Evolutionary conservation across 2,329 filamentous ascomycete genomes (phyloP).

Genomic region (Knufia fluminis): DNA sequence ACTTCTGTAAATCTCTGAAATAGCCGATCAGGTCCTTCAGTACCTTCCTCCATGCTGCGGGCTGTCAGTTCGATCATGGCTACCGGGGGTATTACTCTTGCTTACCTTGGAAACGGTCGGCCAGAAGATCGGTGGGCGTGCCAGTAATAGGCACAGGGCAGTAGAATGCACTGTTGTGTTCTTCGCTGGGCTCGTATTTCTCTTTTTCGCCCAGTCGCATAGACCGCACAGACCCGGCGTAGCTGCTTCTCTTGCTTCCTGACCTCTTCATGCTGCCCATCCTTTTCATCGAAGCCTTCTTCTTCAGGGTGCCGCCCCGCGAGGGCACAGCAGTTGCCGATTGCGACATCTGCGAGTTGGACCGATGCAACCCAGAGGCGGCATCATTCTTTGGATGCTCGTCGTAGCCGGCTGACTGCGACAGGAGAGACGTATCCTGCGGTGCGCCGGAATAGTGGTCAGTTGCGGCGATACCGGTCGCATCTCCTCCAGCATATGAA

Average conservation of each 20-base stretch:
- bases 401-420: conserved; percentile 31
- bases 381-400: conserved; percentile 22
- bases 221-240: conserved; percentile 78
- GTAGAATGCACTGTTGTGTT: conserved; percentile 74
- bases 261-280: conserved; percentile 67
- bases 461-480: conserved; percentile 27
- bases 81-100: not conserved
- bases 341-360: conserved; percentile 35
- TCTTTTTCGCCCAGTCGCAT: conserved; percentile 59
- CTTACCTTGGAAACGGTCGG: conserved; percentile 79
- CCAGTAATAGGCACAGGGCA: conserved; percentile 82
- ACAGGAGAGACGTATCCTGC: conserved; percentile 26
- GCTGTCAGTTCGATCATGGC: conserved; percentile 1
- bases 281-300: conserved; percentile 70
- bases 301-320: conserved; percentile 70
- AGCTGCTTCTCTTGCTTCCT: conserved; percentile 69
- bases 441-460: conserved; percentile 28
- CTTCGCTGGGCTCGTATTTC: conserved; percentile 52
- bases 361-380: conserved; percentile 28
- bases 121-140: conserved; percentile 78
- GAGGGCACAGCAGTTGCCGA: conserved; percentile 33
- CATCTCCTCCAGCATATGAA: conserved; percentile 31
- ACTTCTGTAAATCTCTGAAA: conserved; percentile 81
- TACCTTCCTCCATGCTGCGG: conserved; percentile 83
- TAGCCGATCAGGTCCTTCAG: conserved; percentile 91